Evolutionary conservation across 805 yeast species (phyloP).

Genomic region (Teunomyces stri): DNA sequence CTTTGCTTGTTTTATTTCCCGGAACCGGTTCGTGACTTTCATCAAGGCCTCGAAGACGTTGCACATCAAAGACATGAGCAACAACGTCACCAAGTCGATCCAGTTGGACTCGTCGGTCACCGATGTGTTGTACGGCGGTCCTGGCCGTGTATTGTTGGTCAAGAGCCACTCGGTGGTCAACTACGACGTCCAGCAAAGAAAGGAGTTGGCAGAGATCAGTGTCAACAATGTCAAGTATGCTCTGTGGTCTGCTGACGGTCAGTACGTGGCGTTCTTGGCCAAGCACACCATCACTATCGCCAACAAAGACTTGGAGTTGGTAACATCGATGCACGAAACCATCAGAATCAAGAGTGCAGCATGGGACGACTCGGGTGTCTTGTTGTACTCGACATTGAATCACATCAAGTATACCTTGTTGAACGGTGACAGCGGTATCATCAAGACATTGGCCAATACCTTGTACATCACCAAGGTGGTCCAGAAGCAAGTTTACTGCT

Average conservation of each 20-base stretch:
- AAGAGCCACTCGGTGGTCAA: constrained; percentile 71
- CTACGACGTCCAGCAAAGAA: constrained; percentile 91
- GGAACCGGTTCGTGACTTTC: constrained; percentile 89
- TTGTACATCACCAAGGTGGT: constrained; percentile 73
- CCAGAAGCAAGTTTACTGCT: constrained; percentile 72
- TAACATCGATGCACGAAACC: constrained; percentile 91
- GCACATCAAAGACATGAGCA: constrained; percentile 79
- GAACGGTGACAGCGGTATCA: constrained; percentile 94
- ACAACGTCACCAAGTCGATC: constrained; percentile 77
- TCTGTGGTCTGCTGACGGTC: constrained; percentile 85
- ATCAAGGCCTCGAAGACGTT: constrained; percentile 61
- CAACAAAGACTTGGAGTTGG: constrained; percentile 68
- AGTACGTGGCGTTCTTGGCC: constrained; percentile 80
- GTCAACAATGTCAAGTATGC: constrained; percentile 84
- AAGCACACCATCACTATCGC: constrained; percentile 93
- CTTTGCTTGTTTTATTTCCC: constrained; percentile 86
- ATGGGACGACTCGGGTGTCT: constrained; percentile 93
- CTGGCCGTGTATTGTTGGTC: constrained; percentile 78
- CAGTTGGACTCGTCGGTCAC: constrained; percentile 64
- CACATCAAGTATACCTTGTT: constrained; percentile 91
- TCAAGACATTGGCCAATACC: constrained; percentile 87
- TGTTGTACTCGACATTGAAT: constrained; percentile 90
- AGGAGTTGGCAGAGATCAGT: constrained; percentile 63
- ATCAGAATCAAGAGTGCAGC: constrained; percentile 95
- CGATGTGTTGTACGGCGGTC: constrained; percentile 75